Base-by-base conservation (phyloP, 345 rosid genomes). In the Passiflora organensis region DNA sequence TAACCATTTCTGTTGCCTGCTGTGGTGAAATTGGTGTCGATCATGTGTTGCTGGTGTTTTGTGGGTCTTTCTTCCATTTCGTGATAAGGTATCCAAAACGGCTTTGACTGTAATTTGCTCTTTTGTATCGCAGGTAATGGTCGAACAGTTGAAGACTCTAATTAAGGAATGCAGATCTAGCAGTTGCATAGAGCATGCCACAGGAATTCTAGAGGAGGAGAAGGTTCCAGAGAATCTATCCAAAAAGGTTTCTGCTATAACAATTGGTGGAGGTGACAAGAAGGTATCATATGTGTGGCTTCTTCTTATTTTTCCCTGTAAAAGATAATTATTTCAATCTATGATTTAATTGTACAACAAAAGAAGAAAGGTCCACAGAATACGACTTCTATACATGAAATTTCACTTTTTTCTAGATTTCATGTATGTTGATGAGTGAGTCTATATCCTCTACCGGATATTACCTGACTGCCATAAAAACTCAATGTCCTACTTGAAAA, bases 121-220 rank as follows among this genome's bases (percentile, higher is more conserved):
- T 53, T 51, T 57, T 44, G 6, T 32, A 41, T 50, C 23, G 48
- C 85, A 84, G 98, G 62, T 48, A 37, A 66, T 74, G 70, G 68
- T 71, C 55, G 60, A 77, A 57, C 91, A 80, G 77, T 71, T 94
- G 80, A 82, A 75, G 76, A 58, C 74, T 6, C 60, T 94, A 58
- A 63, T 51, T 65, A 73, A 72, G 10, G 96, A 83, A 67, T 77
- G 96, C 76, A 79, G 97, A 82, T 79, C 91, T 59, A 85, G 74
- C 54, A 72, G 85, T 78, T 94, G 97, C 76, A 80, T 86, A 54
- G 99, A 94, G 75, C 99, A 94, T 75, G 99, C 99, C 13, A 63
- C 68, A 0, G 95, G 95, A 51, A 78, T 89, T 51, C 75, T 89
- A 48, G 96, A 87, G 77, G 85, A 66, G 53, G 83, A 73, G 75